Percentiles rank a stretch among this genome's conserved stretches.
Conservation (phyloP, 1,284 basidiomycete species). For the Mycosarcoma maydis region DNA sequence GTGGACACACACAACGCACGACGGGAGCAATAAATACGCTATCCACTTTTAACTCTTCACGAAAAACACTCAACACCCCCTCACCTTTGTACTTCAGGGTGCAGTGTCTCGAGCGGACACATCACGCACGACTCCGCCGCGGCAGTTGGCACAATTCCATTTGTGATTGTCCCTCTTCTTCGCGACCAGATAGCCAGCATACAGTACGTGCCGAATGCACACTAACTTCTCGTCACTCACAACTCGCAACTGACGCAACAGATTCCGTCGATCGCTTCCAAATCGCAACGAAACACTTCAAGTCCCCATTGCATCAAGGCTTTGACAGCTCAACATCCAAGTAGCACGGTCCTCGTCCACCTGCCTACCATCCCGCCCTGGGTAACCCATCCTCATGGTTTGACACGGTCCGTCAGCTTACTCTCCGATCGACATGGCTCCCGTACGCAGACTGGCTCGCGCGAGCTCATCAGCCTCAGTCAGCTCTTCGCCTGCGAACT, state of each 20-base stretch:
- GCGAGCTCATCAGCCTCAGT: slow-evolving; percentile 6
- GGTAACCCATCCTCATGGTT: background rate
- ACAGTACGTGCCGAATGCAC: background rate
- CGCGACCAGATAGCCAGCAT: background rate
- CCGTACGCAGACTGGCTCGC: slow-evolving; percentile 2
- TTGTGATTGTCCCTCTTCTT: background rate
- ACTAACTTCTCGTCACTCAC: too few relatives aligned
- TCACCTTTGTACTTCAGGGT: slow-evolving; percentile 3
- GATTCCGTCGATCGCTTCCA: too few relatives aligned
- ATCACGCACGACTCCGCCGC: too few relatives aligned
- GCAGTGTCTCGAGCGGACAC: slow-evolving; percentile 2
- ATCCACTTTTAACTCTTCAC: background rate
- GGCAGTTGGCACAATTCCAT: background rate
- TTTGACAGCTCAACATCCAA: background rate
- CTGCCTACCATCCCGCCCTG: background rate
- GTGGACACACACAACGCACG: too few relatives aligned
- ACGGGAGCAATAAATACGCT: too few relatives aligned
- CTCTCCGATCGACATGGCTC: slow-evolving; percentile 10
- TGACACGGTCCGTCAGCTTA: background rate
- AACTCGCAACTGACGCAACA: too few relatives aligned
- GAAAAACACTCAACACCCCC: background rate
- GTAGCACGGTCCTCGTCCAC: background rate
- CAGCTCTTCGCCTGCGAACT: slow-evolving; percentile 1
- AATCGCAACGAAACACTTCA: too few relatives aligned
- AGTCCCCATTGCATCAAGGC: background rate